Evolutionary conservation across 495 filamentous ascomycete species (phyloP).

Genomic region (Aspergillus incahuasiensis): DNA sequence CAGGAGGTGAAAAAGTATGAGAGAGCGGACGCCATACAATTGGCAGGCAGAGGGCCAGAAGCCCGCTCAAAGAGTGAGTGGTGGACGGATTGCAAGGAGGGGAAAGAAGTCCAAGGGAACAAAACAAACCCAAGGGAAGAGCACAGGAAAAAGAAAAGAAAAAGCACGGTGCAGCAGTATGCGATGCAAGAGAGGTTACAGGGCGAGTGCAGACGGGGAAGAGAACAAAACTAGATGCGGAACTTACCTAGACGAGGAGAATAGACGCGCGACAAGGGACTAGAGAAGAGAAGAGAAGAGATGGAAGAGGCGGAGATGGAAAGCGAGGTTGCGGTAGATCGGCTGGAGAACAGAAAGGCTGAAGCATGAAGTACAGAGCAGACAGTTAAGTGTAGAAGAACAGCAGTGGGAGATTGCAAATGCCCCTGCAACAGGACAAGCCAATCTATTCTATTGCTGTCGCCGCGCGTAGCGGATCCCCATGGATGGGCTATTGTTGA

Average conservation of each 20-base stretch:
- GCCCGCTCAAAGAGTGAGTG: neutral
- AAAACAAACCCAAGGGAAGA: neutral
- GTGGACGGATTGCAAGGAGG: slow-evolving; percentile 1
- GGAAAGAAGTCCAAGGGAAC: neutral
- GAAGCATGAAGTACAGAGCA: slow-evolving; percentile 5
- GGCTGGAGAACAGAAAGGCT: neutral
- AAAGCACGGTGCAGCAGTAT: slow-evolving; percentile 10
- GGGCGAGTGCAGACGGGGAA: neutral
- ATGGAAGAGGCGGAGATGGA: neutral
- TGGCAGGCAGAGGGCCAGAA: neutral
- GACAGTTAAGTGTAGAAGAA: neutral
- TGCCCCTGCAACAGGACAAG: too few relatives aligned
- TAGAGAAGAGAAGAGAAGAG: neutral
- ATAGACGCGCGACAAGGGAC: neutral
- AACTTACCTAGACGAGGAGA: slow-evolving; percentile 5
- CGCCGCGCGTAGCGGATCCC: slow-evolving; percentile 11
- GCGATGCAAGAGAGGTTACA: neutral
- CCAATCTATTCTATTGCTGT: slow-evolving; percentile 1
- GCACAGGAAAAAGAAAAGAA: slow-evolving; percentile 11
- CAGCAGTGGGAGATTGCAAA: neutral
- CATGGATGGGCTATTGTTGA: slow-evolving; percentile 12
- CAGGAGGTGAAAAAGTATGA: slow-evolving; percentile 7
- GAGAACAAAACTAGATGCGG: neutral
- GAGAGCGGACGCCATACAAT: neutral
- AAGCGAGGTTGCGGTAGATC: slow-evolving; percentile 2